Percentiles rank a stretch among this genome's conserved stretches.
These are phyloP conservation scores for Mortierella sp. DNA, from an alignment of 371 early-diverging fungal species.

Conservation along the genomic window DNA sequence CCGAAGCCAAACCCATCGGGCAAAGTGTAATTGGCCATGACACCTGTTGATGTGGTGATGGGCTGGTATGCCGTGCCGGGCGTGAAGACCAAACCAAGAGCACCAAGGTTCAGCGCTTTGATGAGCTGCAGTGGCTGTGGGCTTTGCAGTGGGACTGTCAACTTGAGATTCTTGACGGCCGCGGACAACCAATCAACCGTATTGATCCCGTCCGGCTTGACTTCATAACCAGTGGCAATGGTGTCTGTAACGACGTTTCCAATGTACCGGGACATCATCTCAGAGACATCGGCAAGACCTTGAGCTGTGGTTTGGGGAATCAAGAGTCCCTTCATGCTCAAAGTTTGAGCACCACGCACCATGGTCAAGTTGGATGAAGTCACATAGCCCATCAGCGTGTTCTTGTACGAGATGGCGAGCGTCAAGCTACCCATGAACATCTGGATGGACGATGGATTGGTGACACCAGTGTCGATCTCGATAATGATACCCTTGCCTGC, in stretches of 20 bases:
- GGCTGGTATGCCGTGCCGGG: conserved; percentile 63
- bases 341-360: conserved; percentile 58
- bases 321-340: conserved; percentile 63
- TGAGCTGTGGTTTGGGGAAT: conserved; percentile 57
- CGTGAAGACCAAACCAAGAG: conserved; percentile 63
- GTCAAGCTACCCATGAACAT: conserved; percentile 67
- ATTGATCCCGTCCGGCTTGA: conserved; percentile 64
- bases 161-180: conserved; percentile 62
- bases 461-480: conserved; percentile 63
- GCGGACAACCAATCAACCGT: conserved; percentile 64
- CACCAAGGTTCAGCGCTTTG: conserved; percentile 63
- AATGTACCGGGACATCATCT: conserved; percentile 66
- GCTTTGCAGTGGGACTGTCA: conserved; percentile 62
- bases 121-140: conserved; percentile 61
- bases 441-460: conserved; percentile 68
- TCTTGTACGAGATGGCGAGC: conserved; percentile 63
- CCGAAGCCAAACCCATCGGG: conserved; percentile 69
- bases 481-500: conserved; percentile 63
- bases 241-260: conserved; percentile 61
- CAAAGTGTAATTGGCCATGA: conserved; percentile 62
- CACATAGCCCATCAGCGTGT: conserved; percentile 64
- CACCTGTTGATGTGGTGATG: conserved; percentile 57
- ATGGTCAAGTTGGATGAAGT: conserved; percentile 58
- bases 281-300: conserved; percentile 58
- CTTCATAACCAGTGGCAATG: conserved; percentile 65